Percentiles rank a stretch among this genome's conserved stretches.
Conservation (phyloP, 768 basidiomycete species). For the Suillus ampliporus region DNA sequence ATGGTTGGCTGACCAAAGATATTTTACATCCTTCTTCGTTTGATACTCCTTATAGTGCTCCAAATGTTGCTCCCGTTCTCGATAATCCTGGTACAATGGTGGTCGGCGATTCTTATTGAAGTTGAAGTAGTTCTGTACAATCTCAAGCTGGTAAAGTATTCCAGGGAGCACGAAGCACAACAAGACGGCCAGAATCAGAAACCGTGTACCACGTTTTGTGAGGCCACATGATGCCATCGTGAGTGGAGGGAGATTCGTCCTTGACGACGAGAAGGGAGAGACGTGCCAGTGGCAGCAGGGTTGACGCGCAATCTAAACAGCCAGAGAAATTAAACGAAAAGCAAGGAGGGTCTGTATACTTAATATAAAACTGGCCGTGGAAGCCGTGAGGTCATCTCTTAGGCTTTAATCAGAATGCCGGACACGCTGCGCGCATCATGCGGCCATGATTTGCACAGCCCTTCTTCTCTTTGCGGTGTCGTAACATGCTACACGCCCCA, state of each 20-base stretch:
- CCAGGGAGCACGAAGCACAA: background rate
- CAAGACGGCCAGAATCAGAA: conserved; percentile 15
- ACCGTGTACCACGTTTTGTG: conserved; percentile 30
- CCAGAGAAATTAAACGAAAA: background rate
- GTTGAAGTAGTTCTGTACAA: background rate
- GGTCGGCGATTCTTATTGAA: conserved; percentile 31
- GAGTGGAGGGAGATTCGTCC: conserved; percentile 1
- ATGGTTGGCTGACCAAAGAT: conserved; percentile 55
- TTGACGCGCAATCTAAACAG: background rate
- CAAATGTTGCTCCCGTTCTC: conserved; percentile 43
- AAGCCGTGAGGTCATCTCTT: background rate
- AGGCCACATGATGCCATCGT: conserved; percentile 28
- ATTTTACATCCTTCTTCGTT: conserved; percentile 40
- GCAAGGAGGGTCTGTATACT: background rate
- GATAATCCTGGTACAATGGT: conserved; percentile 48
- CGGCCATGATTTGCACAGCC: background rate
- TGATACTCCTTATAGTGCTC: conserved; percentile 48
- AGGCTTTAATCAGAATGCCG: background rate
- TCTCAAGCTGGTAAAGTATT: background rate
- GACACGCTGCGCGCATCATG: conserved; percentile 3
- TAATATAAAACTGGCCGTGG: background rate
- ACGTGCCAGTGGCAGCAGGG: background rate
- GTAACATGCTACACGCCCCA: too few relatives aligned
- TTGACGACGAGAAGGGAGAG: conserved; percentile 5
- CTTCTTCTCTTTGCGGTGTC: background rate